These are phyloP conservation scores for Agaricus subrufescens DNA, from an alignment of 768 basidiomycete genomes.

Conservation along the genomic window DNA sequence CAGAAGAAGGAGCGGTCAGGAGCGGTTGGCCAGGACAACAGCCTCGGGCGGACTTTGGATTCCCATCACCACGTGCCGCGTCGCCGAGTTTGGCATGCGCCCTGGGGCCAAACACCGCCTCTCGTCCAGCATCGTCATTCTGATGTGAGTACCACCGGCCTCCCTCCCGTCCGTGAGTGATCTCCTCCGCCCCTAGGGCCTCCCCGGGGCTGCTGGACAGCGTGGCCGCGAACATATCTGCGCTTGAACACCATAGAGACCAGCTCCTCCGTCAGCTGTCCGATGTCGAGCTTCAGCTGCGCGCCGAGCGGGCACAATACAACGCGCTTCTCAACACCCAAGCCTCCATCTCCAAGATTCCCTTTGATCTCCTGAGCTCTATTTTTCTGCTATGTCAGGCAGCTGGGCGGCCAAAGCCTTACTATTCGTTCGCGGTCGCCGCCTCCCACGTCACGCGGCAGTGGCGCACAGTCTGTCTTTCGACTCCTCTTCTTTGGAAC, in stretches of 20 bases:
- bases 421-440: constrained; percentile 27
- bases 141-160: not conserved
- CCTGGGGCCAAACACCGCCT: not conserved
- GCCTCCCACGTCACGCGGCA: constrained; percentile 40
- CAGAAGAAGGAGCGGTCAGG: constrained; percentile 13
- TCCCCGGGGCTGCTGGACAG: not conserved
- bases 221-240: constrained; percentile 15
- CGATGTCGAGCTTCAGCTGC: constrained; percentile 27
- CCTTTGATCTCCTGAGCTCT: constrained; percentile 33
- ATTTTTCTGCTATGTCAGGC: constrained; percentile 34
- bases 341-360: constrained; percentile 29
- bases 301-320: constrained; percentile 24
- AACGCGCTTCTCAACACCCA: constrained; percentile 29
- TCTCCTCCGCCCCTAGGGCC: not conserved
- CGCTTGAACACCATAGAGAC: constrained; percentile 22
- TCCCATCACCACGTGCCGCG: not conserved
- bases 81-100: not conserved
- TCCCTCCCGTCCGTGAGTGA: not conserved
- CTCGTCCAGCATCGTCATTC: not conserved
- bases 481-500: constrained; percentile 42
- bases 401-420: constrained; percentile 6
- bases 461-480: constrained; percentile 38
- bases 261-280: constrained; percentile 30
- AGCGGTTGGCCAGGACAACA: too few species aligned
- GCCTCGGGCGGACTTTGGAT: constrained; percentile 17